Evolutionary conservation across 2,329 filamentous ascomycete species (phyloP), one percentile per base, ranked within the genome.

Genomic region (Sporothrix luriei): DNA sequence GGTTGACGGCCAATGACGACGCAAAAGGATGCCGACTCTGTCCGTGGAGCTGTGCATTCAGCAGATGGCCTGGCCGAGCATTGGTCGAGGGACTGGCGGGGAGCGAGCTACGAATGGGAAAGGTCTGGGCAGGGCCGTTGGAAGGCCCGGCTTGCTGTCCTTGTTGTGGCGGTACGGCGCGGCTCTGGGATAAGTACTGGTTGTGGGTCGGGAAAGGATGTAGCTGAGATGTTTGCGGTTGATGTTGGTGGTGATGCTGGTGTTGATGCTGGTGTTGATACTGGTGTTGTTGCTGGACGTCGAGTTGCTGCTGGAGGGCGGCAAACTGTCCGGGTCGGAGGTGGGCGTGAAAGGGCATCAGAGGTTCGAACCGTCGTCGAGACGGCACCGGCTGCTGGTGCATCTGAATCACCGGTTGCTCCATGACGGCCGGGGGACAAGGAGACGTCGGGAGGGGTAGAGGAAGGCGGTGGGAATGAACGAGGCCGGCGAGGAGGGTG

Each of bases 371-470:
- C 70, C 79, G 80, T 69, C 78, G 77, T 71, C 79, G 78, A 59
- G 79, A 78, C 70, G 80, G 83, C 82, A 84, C 82, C 81, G 80
- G 79, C 74, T 78, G 73, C 55, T 73, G 83, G 81, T 83, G 82
- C 80, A 81, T 82, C 76, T 86, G 84, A 71, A 85, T 77, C 72
- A 83, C 79, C 73, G 84, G 83, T 71, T 85, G 79, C 83, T 72
- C 57, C 70, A 70, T 72, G 40, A 14, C 38, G 55, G n/a, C 71
- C 24, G 14, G 48, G 21, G 29, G 6, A 7, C 3, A 29, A 66
- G 54, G 16, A 38, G 38, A 46, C 19, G 38, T 19, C 38, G 40
- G 11, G 43, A 21, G 48, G 46, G 52, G 29, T 73, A 33, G 46
- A 67, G 40, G 29, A 43, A 48, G 19, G 24, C 9, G 38, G 24